Evolutionary conservation across 2,329 filamentous ascomycete species (phyloP), one percentile per base, ranked within the genome.

Genomic region (Ophiostoma ulmi): DNA sequence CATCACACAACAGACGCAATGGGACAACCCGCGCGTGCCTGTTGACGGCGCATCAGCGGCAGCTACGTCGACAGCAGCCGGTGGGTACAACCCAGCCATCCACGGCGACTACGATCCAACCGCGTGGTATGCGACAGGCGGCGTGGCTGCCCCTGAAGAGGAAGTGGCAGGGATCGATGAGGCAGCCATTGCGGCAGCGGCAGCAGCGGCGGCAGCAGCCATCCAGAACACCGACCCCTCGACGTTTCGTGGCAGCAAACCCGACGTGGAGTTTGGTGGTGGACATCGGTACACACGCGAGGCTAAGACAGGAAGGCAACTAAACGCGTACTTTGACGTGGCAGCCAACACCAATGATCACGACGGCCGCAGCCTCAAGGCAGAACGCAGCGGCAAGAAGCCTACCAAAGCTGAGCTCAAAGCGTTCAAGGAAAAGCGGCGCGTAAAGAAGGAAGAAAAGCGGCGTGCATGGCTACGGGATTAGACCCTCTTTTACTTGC

Each of bases 101-200:
- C 95, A 99, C 79, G 95, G 95, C 75, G 91, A 94, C 81, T 99
- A 97, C 82, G 95, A 99, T 77, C 93, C 94, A 4, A 95, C 90
- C 72, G 94, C 95, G n/a, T 91, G 93, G 82, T 99, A 99, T 78
- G 94, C 95, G 13, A 86, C 91, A 77, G 72, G 76, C 80, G 66
- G 75, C 78, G 13, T 76, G 5, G n/a, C n/a, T 14, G 41, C 8
- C 17, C 7, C 76, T n/a, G 48, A 14, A 7, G 68, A 13, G 38
- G 61, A 8, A 0, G 35, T 2, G 75, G 78, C 11, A 76, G 78
- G 13, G 77, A 76, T 14, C 8, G 75, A n/a, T 71, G 78, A 35
- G 35, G 22, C 8, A 10, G 58, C 6, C 31, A 31, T 39, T 73
- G 77, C 17, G 74, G 75, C 5, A 71, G 75, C 71, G 82, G 86